A percentile compares a stretch with the other conserved stretches of the same genome.
Evolutionary conservation across 306 rosid genomes (phyloP).

Genomic region (Oxytropis ochrocephala): DNA sequence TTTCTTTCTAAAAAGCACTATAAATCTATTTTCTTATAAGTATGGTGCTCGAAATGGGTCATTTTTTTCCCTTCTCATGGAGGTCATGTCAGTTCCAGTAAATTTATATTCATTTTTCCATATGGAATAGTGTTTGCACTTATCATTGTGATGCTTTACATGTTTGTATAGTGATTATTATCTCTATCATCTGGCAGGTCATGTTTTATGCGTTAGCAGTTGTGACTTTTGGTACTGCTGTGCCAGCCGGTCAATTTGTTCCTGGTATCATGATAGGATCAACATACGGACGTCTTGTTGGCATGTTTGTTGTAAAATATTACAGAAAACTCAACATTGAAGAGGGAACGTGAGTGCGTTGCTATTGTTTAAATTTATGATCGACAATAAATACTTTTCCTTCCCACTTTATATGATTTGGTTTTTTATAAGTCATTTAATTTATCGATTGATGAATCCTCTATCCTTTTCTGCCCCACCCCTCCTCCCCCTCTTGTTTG

Average conservation of each 20-base stretch:
- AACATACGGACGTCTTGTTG: constrained; percentile 95
- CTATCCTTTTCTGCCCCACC: background rate
- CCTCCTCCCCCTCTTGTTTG: background rate
- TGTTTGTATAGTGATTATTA: constrained; percentile 10
- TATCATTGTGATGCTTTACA: background rate
- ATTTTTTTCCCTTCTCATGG: background rate
- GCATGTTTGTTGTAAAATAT: constrained; percentile 82
- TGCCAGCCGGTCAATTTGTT: constrained; percentile 97
- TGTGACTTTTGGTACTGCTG: constrained; percentile 90
- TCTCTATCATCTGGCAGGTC: constrained; percentile 51
- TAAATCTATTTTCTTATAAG: background rate
- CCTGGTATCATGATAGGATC: constrained; percentile 98
- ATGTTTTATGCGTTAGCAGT: constrained; percentile 94
- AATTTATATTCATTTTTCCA: constrained; percentile 13
- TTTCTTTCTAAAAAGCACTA: background rate
- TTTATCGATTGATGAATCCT: constrained; percentile 9
- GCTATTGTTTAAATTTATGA: constrained; percentile 3
- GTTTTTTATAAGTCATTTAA: background rate
- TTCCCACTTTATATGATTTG: background rate
- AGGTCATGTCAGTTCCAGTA: background rate
- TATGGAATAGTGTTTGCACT: constrained; percentile 6
- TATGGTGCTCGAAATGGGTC: background rate
- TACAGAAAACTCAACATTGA: constrained; percentile 87
- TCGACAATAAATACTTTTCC: background rate
- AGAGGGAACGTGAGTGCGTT: constrained; percentile 90